Percentiles rank a stretch among this genome's conserved stretches.
Evolutionary conservation across 2,329 filamentous ascomycete genomes (phyloP).

Genomic region (Colletotrichum truncatum): DNA sequence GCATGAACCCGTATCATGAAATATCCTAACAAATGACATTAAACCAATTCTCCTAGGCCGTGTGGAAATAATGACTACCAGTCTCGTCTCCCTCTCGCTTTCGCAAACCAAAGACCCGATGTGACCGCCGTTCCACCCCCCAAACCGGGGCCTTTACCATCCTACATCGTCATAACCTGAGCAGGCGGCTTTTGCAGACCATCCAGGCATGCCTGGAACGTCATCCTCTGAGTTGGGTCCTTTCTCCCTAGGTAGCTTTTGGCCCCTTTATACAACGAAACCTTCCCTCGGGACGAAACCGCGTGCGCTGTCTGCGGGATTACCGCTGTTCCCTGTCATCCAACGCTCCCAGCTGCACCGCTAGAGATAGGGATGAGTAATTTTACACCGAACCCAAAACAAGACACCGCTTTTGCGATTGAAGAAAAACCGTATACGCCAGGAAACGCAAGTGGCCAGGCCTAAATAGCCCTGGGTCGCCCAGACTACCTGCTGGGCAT

Average conservation of each 20-base stretch:
- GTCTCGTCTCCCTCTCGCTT: conserved; percentile 11
- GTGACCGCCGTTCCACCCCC: conserved; percentile 8
- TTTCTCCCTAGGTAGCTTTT: conserved; percentile 2
- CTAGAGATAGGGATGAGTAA: conserved; percentile 14
- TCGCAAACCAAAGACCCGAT: conserved; percentile 15
- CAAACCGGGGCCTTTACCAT: conserved; percentile 8
- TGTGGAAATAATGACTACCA: conserved; percentile 25
- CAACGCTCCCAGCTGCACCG: conserved; percentile 17
- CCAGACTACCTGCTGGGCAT: conserved; percentile 6
- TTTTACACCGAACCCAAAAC: conserved; percentile 30
- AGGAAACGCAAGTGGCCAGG: conserved; percentile 29
- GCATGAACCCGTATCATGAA: neutral
- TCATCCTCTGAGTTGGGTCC: conserved; percentile 1
- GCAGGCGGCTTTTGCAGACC: conserved; percentile 8
- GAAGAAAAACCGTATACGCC: conserved; percentile 30
- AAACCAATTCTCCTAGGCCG: conserved; percentile 22
- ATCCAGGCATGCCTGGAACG: neutral
- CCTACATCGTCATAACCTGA: conserved; percentile 27
- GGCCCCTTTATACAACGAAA: conserved; percentile 23
- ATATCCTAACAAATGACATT: conserved; percentile 13
- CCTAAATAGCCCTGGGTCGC: neutral
- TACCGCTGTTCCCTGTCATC: conserved; percentile 6
- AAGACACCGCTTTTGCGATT: conserved; percentile 27
- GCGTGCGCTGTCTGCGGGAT: conserved; percentile 4
- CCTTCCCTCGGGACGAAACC: conserved; percentile 11